Percentiles rank a stretch among this genome's conserved stretches.
Conservation (phyloP, 2,329 filamentous ascomycete species). For the Pseudogymnoascus pannorum region DNA sequence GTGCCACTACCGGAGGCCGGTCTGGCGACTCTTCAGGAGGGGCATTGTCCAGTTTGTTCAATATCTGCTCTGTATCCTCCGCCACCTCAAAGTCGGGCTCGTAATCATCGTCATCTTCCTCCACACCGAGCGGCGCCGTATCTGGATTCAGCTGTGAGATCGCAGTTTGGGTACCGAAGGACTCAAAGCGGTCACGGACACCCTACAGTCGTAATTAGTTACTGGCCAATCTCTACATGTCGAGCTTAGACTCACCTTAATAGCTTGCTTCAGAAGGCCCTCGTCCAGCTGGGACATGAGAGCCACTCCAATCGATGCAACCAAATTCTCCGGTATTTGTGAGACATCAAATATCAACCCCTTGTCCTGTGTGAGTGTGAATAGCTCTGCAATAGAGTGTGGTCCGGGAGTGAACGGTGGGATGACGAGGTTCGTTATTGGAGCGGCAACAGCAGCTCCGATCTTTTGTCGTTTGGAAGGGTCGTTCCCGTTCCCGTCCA, state of each 20-base stretch:
- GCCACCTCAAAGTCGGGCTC: slow-evolving; percentile 77
- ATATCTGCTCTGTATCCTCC: slow-evolving; percentile 69
- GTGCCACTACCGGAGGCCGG: slow-evolving; percentile 31
- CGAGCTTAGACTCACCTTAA: slow-evolving; percentile 50
- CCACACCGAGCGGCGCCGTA: slow-evolving; percentile 55
- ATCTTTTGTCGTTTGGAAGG: slow-evolving; percentile 74
- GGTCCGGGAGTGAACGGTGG: slow-evolving; percentile 68
- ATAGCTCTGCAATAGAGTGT: slow-evolving; percentile 74
- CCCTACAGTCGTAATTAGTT: slow-evolving; percentile 32
- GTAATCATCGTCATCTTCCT: slow-evolving; percentile 85
- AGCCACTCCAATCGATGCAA: slow-evolving; percentile 74
- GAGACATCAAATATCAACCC: slow-evolving; percentile 53
- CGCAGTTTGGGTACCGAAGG: slow-evolving; percentile 27
- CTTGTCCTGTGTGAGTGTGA: slow-evolving; percentile 68
- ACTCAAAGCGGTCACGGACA: slow-evolving; percentile 40
- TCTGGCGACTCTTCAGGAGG: slow-evolving; percentile 48
- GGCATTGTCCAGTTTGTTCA: slow-evolving; percentile 67
- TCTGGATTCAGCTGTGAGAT: slow-evolving; percentile 43
- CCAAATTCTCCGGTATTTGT: slow-evolving; percentile 64
- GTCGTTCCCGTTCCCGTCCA: slow-evolving; percentile 64
- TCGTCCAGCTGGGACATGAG: slow-evolving; percentile 67
- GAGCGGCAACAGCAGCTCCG: slow-evolving; percentile 40
- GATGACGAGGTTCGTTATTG: slow-evolving; percentile 42
- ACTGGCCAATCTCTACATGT: background rate
- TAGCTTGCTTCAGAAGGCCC: slow-evolving; percentile 61